Conservation (phyloP, 1,284 basidiomycete genomes). For the Schizopora paradoxa region DNA sequence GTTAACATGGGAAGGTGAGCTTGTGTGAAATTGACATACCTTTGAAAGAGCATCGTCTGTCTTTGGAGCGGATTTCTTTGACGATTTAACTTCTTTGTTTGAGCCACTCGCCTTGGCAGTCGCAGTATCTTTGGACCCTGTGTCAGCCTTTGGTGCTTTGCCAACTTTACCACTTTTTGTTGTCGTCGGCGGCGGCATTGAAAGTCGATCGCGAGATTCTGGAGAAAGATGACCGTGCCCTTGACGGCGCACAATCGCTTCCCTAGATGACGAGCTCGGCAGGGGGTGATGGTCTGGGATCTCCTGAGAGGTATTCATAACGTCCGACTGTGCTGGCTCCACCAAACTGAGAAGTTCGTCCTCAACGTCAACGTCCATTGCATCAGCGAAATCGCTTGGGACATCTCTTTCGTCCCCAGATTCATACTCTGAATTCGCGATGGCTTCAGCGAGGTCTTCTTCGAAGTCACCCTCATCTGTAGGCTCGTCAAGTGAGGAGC, state of each 20-base stretch:
- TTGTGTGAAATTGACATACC: conserved; percentile 1
- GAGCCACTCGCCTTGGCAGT: conserved; percentile 13
- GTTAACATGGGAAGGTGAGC: no score
- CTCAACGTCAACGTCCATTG: conserved; percentile 58
- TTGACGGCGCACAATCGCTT: neutral
- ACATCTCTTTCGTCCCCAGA: conserved; percentile 10
- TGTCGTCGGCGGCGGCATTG: conserved; percentile 14
- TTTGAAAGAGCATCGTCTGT: conserved; percentile 5
- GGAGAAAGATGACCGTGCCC: neutral
- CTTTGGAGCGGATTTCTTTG: conserved; percentile 19
- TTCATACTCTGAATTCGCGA: conserved; percentile 34
- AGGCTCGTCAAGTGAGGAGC: conserved; percentile 25
- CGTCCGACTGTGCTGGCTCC: conserved; percentile 39
- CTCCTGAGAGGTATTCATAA: conserved; percentile 2
- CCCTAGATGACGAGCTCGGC: neutral
- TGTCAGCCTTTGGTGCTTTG: conserved; percentile 7
- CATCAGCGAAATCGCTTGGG: conserved; percentile 16
- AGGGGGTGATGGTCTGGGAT: neutral
- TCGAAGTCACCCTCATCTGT: conserved; percentile 34
- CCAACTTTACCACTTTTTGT: neutral
- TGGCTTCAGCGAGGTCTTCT: conserved; percentile 34
- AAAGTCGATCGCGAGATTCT: conserved; percentile 13
- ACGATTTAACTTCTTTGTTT: conserved; percentile 15
- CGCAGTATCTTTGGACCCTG: conserved; percentile 7
- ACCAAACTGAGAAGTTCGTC: conserved; percentile 65